Evolutionary conservation across 306 rosid species (phyloP), one percentile per base, ranked within the genome.

Genomic region (Citrullus mucosospermus): DNA sequence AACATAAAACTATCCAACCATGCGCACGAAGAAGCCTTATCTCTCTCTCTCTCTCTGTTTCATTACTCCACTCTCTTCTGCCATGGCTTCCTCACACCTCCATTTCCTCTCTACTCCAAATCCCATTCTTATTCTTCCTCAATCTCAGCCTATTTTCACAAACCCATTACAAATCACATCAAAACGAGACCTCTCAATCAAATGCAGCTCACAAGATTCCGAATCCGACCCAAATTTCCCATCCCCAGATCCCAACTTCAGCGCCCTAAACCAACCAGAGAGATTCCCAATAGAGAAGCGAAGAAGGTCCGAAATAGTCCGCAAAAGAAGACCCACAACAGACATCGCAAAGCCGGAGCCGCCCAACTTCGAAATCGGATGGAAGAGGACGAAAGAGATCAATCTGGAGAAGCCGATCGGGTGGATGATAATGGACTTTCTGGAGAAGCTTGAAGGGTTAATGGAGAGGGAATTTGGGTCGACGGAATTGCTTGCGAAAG

Each of bases 321-420:
- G 91, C 4, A 84, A 90, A n/a, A 80, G 92, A 66, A 84, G 77
- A 66, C 65, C 83, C 6, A 55, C 62, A 18, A 56, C 62, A 1
- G 90, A 59, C 25, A 78, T 94, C 8, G 86, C 2, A 5, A 67
- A 83, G 76, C 81, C 90, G 0, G 92, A 92, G 82, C 98, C 98
- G 34, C 93, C 86, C 16, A 92, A 88, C 85, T 94, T 90, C 46
- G 92, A 94, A 76, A 83, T 94, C 39, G 98, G 98, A 2, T 94
- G 97, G 98, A 94, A 90, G 86, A 94, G 98, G 75, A 94, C 93
- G 0, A 94, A 94, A 50, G 86, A 85, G 89, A 92, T 92, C 6
- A 84, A 84, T 9, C 18, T 84, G 7, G 98, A 92, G 88, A 85
- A 84, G 84, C 97, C 98, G 73, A 75, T 87, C 53, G 98, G 98